These are phyloP conservation scores for Alternaria ventricosa DNA, from an alignment of 2,329 filamentous ascomycete genomes.

Conservation along the genomic window DNA sequence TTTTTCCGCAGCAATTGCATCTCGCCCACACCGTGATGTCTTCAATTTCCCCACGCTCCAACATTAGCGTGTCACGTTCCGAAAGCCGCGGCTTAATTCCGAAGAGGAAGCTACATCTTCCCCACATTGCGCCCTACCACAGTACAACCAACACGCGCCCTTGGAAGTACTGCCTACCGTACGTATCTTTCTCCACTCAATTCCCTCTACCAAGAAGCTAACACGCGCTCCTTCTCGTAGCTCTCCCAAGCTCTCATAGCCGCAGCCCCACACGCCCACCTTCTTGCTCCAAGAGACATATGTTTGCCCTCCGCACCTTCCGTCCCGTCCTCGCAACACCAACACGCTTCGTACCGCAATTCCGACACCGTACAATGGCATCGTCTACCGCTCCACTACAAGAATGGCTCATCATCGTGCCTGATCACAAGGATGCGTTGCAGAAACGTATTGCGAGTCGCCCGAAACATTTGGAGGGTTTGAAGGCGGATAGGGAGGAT, in stretches of 20 bases:
- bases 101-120: constrained; percentile 5
- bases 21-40: background rate
- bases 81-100: constrained; percentile 17
- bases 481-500: constrained; percentile 35
- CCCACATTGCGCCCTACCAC: constrained; percentile 11
- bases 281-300: constrained; percentile 7
- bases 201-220: background rate
- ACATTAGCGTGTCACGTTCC: background rate
- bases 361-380: constrained; percentile 29
- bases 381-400: constrained; percentile 28
- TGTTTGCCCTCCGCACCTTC: constrained; percentile 12
- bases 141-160: constrained; percentile 1
- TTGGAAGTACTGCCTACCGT: background rate
- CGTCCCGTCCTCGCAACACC: background rate
- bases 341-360: background rate
- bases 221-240: background rate
- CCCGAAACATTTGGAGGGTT: constrained; percentile 40
- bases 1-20: background rate
- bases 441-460: constrained; percentile 53
- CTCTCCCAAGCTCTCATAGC: background rate
- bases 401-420: constrained; percentile 60
- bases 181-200: background rate
- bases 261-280: background rate
- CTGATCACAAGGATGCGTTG: constrained; percentile 52
- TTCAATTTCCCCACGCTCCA: background rate